phyloP scores from a whole-genome alignment of 129 eudicot genomes.

The Solidago caesia region DNA sequence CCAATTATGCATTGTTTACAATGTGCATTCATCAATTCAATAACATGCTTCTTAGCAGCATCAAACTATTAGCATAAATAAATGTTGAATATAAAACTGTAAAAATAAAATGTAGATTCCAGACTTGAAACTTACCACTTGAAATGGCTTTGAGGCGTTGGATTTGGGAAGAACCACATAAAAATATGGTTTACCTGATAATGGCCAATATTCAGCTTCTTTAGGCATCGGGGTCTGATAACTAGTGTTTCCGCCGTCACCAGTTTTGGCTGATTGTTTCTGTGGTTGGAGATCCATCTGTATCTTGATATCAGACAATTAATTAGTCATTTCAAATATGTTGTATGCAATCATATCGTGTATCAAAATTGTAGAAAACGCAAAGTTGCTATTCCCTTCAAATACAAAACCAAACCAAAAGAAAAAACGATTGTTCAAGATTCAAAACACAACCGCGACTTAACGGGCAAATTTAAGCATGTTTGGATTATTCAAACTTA shows the following conservation, averaged over 20 bases:
- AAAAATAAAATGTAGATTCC: not conserved
- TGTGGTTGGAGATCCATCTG: not conserved
- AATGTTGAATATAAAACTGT: not conserved
- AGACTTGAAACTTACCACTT: conserved; percentile 20
- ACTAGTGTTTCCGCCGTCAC: not conserved
- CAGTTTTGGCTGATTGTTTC: not conserved
- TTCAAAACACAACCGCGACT: too few species aligned
- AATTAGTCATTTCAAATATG: too few species aligned
- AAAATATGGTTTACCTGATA: conserved; percentile 32
- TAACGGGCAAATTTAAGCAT: too few species aligned
- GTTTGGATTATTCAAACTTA: too few species aligned
- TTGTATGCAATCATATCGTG: too few species aligned
- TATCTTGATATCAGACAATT: too few species aligned
- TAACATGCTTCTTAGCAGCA: not conserved
- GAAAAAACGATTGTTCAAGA: too few species aligned
- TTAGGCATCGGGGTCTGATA: not conserved
- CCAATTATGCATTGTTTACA: not conserved
- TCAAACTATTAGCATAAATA: not conserved
- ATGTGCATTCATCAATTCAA: not conserved
- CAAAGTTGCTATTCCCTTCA: too few species aligned
- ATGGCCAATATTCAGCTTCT: conserved; percentile 32
- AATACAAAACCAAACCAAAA: too few species aligned
- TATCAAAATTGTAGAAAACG: too few species aligned
- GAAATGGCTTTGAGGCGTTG: not conserved
- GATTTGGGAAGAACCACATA: not conserved